Evolutionary conservation across 495 filamentous ascomycete species (phyloP), one percentile per base, ranked within the genome.

Genomic region (Stereocaulon alpinum): DNA sequence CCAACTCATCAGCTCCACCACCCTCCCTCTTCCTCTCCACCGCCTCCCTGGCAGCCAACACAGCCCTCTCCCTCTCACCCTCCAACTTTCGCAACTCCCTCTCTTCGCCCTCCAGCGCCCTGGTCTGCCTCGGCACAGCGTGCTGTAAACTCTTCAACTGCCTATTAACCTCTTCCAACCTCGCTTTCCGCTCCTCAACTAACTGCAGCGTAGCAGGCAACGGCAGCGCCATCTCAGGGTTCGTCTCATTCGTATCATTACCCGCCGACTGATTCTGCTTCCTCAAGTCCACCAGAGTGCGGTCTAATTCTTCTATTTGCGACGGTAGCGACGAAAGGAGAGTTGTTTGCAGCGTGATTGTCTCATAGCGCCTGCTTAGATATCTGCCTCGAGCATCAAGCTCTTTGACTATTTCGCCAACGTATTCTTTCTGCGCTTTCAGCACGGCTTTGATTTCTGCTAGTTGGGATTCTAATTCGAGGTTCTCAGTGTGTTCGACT

Each of bases 401-500:
- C 59, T 84, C 82, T 32, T 74, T 68, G 10, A 94, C 79, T 75
- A 91, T 80, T 27, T 75, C 73, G n/a, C 82, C 79, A 2, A 94
- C 89, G 45, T 92, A 86, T 29, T 79, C 77, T 72, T 98, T 98
- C 61, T 85, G 82, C 37, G 79, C 76, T 66, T 91, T 86, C 0
- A 96, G 77, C 34, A 77, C 77, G 1, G 84, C 83, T 48, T 98
- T 97, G 24, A 86, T 83, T 24, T 76, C 79, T 5, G 77, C 75
- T 30, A 96, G 78, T 60, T 82, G 71, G 45, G 75, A 78, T 69
- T 95, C 91, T 34, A 96, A 75, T 56, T 87, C 85, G 18, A 85
- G 78, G 69, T 95, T 96, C 62, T 96, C 90, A 64, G 85, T 78
- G 45, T 85, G 80, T 17, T 85, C 86, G 58, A 95, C 86, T 43